phyloP scores from a whole-genome alignment of 108 stramenopile genomes.

The Skeletonema tropicum region DNA sequence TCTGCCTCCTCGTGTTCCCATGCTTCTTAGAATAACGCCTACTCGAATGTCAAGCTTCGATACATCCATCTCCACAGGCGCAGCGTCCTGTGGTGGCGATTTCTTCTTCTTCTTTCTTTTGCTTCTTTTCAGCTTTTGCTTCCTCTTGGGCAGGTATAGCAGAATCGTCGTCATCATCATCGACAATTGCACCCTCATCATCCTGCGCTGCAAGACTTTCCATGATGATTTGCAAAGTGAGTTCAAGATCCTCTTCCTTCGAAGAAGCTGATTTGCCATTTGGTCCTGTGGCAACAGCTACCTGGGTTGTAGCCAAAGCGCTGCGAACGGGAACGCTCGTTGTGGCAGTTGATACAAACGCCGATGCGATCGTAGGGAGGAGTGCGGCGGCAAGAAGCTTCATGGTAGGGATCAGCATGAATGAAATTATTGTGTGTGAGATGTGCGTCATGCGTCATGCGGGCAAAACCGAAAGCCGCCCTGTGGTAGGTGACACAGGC shows the following conservation, averaged over 20 bases:
- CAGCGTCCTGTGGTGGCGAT: constrained; percentile 5
- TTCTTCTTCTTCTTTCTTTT: constrained; percentile 31
- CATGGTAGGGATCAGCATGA: too few species aligned
- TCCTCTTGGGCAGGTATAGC: constrained; percentile 1
- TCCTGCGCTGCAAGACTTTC: constrained; percentile 23
- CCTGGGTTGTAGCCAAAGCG: not conserved
- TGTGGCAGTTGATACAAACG: constrained; percentile 10
- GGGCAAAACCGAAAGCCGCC: too few species aligned
- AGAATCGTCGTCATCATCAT: constrained; percentile 5
- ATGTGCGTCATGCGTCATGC: too few species aligned
- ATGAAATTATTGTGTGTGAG: too few species aligned
- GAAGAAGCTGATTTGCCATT: constrained; percentile 49
- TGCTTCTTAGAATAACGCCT: constrained; percentile 76
- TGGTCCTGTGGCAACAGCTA: constrained; percentile 29
- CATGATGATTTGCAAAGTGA: constrained; percentile 61
- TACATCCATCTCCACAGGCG: constrained; percentile 47
- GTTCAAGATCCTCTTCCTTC: constrained; percentile 50
- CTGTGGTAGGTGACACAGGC: too few species aligned
- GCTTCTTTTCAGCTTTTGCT: constrained; percentile 15
- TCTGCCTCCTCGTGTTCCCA: constrained; percentile 93
- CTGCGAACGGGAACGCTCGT: not conserved
- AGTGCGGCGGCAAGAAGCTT: constrained; percentile 6
- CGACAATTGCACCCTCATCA: not conserved
- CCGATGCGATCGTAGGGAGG: constrained; percentile 20
- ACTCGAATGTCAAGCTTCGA: constrained; percentile 83